Conservation (phyloP, 1,284 basidiomycete genomes). For the Apiotrichum domesticum region DNA sequence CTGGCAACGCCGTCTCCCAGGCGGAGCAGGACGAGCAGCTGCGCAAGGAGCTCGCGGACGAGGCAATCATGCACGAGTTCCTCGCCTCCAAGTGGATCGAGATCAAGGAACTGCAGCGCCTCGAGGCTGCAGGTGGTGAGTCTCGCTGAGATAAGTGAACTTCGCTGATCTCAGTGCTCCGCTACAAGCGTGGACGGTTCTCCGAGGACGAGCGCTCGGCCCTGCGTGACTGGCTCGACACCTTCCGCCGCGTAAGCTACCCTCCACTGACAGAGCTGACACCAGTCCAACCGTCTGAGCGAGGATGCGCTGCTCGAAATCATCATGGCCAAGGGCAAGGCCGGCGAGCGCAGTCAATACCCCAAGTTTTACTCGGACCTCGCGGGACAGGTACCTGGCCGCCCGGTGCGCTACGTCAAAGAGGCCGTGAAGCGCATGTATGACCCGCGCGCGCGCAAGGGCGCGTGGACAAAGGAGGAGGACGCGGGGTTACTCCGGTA, state of each 20-base stretch:
- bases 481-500: constrained; percentile 30
- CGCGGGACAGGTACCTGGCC: constrained; percentile 32
- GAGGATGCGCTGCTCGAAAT: constrained; percentile 25
- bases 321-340: constrained; percentile 26
- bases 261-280: background rate
- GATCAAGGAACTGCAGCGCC: constrained; percentile 21
- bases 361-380: constrained; percentile 35
- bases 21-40: constrained; percentile 15
- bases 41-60: constrained; percentile 6
- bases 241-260: constrained; percentile 18
- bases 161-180: constrained; percentile 26
- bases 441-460: constrained; percentile 36
- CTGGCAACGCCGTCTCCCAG: constrained; percentile 9
- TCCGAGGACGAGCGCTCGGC: constrained; percentile 24
- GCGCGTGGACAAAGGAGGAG: constrained; percentile 34
- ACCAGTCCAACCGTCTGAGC: constrained; percentile 5
- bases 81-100: constrained; percentile 27
- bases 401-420: constrained; percentile 37
- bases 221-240: constrained; percentile 22
- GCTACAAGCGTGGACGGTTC: constrained; percentile 34
- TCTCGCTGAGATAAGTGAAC: constrained; percentile 19
- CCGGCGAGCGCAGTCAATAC: constrained; percentile 20
- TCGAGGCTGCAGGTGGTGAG: constrained; percentile 37
- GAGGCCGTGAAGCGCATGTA: constrained; percentile 32
- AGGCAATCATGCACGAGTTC: constrained; percentile 25